phyloP scores from a whole-genome alignment of 1,284 basidiomycete genomes.

The Heliocybe sulcata region DNA sequence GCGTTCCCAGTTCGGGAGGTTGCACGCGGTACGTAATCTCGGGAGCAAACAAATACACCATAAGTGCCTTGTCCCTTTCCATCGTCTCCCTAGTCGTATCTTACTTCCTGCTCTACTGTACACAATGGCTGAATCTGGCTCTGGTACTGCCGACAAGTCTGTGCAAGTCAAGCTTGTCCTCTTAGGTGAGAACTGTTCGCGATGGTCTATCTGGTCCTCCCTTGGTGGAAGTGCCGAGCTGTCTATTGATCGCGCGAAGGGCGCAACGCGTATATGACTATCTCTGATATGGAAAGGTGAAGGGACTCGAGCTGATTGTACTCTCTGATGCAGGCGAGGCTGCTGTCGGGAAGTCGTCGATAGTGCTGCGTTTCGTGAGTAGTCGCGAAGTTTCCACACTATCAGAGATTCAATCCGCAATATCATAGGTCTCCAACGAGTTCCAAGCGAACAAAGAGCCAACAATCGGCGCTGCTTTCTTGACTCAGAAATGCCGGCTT shows the following conservation, averaged over 20 bases:
- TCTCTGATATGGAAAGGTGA: not conserved
- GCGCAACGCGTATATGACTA: no score
- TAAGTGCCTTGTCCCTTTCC: conserved; percentile 1
- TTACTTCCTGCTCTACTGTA: conserved; percentile 9
- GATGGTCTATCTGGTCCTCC: not conserved
- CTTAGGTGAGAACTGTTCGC: conserved; percentile 48
- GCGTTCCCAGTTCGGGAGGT: not conserved
- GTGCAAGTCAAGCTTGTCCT: conserved; percentile 89
- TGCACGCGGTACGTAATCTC: not conserved
- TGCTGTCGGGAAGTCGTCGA: conserved; percentile 98
- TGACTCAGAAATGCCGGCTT: conserved; percentile 87
- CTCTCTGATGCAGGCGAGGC: conserved; percentile 72
- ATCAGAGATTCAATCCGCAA: not conserved
- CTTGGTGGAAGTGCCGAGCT: not conserved
- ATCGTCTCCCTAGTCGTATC: conserved; percentile 1
- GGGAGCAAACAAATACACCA: not conserved
- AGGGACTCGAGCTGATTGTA: conserved; percentile 7
- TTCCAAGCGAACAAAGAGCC: conserved; percentile 97
- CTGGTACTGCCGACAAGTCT: conserved; percentile 73
- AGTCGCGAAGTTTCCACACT: conserved; percentile 4
- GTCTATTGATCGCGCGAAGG: not conserved
- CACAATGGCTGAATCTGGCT: conserved; percentile 62
- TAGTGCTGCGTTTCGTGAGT: conserved; percentile 94
- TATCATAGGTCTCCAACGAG: conserved; percentile 76
- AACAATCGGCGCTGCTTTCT: conserved; percentile 94